Conservation (phyloP, 352 stramenopile species). For the Globisporangium paddicum region DNA sequence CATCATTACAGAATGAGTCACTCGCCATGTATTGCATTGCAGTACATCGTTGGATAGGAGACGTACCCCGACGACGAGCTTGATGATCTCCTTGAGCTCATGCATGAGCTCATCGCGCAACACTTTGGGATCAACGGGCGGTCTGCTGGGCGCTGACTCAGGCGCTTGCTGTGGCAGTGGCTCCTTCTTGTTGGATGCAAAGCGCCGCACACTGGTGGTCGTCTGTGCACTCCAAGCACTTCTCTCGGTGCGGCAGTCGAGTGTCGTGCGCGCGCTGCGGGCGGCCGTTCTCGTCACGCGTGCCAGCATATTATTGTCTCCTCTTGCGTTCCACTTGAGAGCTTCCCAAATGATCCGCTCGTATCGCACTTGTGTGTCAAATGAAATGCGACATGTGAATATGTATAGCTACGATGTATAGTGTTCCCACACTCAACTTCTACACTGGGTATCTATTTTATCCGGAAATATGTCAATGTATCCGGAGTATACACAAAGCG, state of each 20-base stretch:
- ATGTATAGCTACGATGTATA: not conserved
- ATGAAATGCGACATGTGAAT: not conserved
- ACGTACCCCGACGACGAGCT: conserved; percentile 53
- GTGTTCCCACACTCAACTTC: not conserved
- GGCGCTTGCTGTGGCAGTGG: not conserved
- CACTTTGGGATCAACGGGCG: conserved; percentile 10
- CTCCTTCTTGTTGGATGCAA: conserved; percentile 13
- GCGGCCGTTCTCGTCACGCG: conserved; percentile 1
- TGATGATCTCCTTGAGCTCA: conserved; percentile 58
- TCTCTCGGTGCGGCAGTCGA: not conserved
- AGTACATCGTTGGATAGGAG: not conserved
- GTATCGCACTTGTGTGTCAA: conserved; percentile 1
- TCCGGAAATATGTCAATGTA: not conserved
- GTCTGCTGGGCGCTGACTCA: not conserved
- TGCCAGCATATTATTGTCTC: conserved; percentile 8
- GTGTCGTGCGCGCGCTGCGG: not conserved
- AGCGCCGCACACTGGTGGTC: not conserved
- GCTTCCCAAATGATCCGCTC: not conserved
- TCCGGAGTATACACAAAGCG: not conserved
- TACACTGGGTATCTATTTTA: not conserved
- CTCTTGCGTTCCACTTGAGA: not conserved
- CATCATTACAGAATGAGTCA: not conserved
- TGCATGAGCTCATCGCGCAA: conserved; percentile 40
- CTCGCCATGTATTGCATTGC: not conserved
- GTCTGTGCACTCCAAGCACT: not conserved